Percentiles rank a stretch among this genome's conserved stretches.
These are phyloP conservation scores for Xylaria telfairii DNA, from an alignment of 495 filamentous ascomycete genomes.

Conservation along the genomic window DNA sequence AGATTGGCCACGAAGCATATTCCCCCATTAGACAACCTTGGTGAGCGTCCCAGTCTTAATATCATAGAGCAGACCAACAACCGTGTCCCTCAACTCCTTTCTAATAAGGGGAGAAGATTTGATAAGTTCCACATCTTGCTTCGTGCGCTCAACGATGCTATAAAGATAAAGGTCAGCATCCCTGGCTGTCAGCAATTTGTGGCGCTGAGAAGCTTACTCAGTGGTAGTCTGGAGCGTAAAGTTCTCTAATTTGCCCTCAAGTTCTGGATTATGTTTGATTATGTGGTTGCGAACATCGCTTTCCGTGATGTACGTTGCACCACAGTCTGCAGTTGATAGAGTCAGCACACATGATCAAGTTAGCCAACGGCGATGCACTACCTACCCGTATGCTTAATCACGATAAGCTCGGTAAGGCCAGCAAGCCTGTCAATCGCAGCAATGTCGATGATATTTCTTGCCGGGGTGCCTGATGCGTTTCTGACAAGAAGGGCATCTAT, in stretches of 20 bases:
- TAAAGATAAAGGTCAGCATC: not conserved
- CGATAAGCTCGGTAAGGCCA: not conserved
- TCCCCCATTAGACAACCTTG: slow-evolving; percentile 1
- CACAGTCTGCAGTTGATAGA: slow-evolving; percentile 4
- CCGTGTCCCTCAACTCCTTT: slow-evolving; percentile 9
- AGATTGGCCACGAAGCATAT: not conserved
- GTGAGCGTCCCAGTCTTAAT: slow-evolving; percentile 8
- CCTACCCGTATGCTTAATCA: slow-evolving; percentile 13
- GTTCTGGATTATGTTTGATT: not conserved
- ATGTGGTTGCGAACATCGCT: not conserved
- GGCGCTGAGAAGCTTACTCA: not conserved
- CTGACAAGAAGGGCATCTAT: not conserved
- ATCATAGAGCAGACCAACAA: not conserved
- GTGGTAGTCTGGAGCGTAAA: not conserved
- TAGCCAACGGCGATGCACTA: not conserved
- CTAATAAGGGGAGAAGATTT: slow-evolving; percentile 5
- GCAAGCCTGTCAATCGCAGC: not conserved
- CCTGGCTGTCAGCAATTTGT: too few relatives aligned
- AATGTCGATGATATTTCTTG: slow-evolving; percentile 12
- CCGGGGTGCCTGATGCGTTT: slow-evolving; percentile 13
- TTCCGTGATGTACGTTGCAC: not conserved
- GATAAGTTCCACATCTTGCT: not conserved
- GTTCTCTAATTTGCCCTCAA: slow-evolving; percentile 1
- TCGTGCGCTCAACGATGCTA: not conserved
- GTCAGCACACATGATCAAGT: not conserved